These are phyloP conservation scores for Rhododendron ferrugineum DNA, from an alignment of 148 eudicot species.

Conservation along the genomic window DNA sequence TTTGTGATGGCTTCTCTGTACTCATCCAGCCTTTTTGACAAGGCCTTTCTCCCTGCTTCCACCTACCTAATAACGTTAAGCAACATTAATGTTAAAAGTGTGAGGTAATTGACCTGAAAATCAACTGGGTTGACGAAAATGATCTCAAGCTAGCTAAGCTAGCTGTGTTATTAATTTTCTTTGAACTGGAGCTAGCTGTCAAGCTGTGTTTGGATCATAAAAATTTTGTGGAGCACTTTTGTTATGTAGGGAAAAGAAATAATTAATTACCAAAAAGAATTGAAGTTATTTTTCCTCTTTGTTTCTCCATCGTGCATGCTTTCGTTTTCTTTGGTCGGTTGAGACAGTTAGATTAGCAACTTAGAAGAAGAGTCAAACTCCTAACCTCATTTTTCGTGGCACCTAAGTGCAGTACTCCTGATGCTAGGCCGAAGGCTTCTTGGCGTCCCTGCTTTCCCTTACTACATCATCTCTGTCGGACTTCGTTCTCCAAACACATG, in stretches of 20 bases:
- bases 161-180: background rate
- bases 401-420: background rate
- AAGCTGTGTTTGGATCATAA: background rate
- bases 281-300: background rate
- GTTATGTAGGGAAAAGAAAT: background rate
- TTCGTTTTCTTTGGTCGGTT: background rate
- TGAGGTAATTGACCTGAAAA: slow-evolving; percentile 1
- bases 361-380: background rate
- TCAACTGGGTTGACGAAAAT: slow-evolving; percentile 3
- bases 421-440: background rate
- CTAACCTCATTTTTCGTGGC: too few relatives aligned
- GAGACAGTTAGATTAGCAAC: too few relatives aligned
- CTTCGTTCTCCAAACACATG: background rate
- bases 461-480: background rate
- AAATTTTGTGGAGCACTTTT: background rate
- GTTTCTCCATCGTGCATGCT: background rate
- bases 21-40: background rate
- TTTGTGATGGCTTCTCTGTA: background rate
- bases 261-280: background rate
- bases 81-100: slow-evolving; percentile 8
- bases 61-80: slow-evolving; percentile 4
- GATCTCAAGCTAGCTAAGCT: background rate
- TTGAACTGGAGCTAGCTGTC: background rate
- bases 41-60: background rate
- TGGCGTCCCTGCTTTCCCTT: background rate